Base-by-base conservation (phyloP, 2,329 filamentous ascomycete genomes). In the Westerdykella aurantiaca region DNA sequence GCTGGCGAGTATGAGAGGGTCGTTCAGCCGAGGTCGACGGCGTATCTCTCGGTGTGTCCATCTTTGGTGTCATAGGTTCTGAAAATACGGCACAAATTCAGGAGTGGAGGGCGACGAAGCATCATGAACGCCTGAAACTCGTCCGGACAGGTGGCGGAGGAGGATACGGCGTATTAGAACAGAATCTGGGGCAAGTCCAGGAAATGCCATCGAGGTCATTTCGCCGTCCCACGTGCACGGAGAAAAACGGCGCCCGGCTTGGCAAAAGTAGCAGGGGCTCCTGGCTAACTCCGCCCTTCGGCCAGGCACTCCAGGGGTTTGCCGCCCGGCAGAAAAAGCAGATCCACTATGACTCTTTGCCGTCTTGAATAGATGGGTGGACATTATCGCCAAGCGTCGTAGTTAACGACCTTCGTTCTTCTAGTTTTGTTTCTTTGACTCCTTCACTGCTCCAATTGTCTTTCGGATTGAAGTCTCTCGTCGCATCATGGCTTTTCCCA, bases 401-500 rank as follows among this genome's bases (percentile, higher is more conserved):
- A 9, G 11, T 29, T 29, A 29, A 29, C 25, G 11, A 4, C 25
- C 2, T 29, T 29, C 25, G 7, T 29, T 12, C 25, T 12, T 29
- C 25, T 29, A 12, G 11, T 21, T 35, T 35, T 11, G 14, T 29
- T 29, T 29, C 25, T 12, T n/a, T 12, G 6, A 17, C 37, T 18
- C 21, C 37, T 38, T 25, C 14, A 21, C 14, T 21, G 6, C 14
- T 18, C 18, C 29, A 13, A 17, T 18, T 9, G 7, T 46, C 35
- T 35, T 23, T 29, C 4, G 10, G 10, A 10, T 12, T 9, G 9
- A 29, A 12, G 3, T 29, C 25, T 29, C 9, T 10, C 22, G 38
- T 37, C 33, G 41, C 51, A 40, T 40, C 37, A 66, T 65, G 62
- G 44, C 63, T 33, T 61, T 63, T 53, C 64, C 66, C 40, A 66